A percentile compares a stretch with the other conserved stretches of the same genome.
Evolutionary conservation across 306 rosid genomes (phyloP).

Genomic region (Luffa aegyptiaca): DNA sequence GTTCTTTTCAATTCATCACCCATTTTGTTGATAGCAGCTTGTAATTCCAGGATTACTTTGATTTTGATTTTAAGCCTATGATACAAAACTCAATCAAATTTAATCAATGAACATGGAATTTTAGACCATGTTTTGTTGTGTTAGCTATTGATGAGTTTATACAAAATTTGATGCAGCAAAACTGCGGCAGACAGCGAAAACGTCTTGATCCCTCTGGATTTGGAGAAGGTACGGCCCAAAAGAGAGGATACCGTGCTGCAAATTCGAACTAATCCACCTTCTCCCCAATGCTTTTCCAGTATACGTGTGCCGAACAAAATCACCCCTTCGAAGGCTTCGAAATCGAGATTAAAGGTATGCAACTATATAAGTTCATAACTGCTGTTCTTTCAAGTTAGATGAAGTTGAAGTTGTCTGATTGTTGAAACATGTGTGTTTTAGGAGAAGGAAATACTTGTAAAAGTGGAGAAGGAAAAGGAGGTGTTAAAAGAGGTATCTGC

Average conservation of each 20-base stretch:
- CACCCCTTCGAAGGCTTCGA: constrained; percentile 34
- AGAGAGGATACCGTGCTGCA: constrained; percentile 36
- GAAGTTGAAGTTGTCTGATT: not conserved
- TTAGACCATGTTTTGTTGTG: not conserved
- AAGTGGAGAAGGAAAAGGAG: constrained; percentile 39
- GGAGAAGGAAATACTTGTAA: constrained; percentile 59
- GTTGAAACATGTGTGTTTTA: not conserved
- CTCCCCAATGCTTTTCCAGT: constrained; percentile 94
- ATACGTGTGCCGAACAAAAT: constrained; percentile 25
- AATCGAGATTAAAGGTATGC: constrained; percentile 58
- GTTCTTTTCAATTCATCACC: not conserved
- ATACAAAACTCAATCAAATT: not conserved
- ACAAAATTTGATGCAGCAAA: constrained; percentile 31
- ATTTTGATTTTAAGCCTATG: not conserved
- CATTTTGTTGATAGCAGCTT: not conserved
- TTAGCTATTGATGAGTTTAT: not conserved
- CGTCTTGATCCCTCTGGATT: constrained; percentile 38
- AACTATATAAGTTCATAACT: not conserved
- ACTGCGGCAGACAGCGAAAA: constrained; percentile 41
- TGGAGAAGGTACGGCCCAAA: constrained; percentile 36
- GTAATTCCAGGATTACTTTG: not conserved
- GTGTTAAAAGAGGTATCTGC: constrained; percentile 19
- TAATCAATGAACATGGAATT: not conserved
- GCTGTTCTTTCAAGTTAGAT: not conserved
- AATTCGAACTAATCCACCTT: constrained; percentile 85